Percentiles rank a stretch among this genome's conserved stretches.
These are phyloP conservation scores for Populus nigra DNA, from an alignment of 345 rosid genomes.

Conservation along the genomic window DNA sequence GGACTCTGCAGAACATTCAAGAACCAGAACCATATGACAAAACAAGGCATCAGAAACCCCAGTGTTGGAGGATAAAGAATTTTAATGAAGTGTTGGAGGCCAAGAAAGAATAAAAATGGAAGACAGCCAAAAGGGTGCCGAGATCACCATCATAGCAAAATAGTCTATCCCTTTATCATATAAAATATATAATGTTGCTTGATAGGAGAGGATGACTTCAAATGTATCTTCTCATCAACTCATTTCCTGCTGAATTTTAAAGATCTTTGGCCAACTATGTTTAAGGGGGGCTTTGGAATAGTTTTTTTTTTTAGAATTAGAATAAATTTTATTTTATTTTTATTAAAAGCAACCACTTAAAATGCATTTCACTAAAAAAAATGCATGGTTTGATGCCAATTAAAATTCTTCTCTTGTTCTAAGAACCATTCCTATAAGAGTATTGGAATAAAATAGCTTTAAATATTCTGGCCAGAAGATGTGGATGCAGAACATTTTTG, in stretches of 20 bases:
- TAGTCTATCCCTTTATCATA: neutral
- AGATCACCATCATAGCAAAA: slow-evolving; percentile 9
- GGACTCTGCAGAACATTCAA: slow-evolving; percentile 5
- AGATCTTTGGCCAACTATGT: neutral
- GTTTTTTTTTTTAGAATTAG: neutral
- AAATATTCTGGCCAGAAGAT: neutral
- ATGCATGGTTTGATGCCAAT: neutral
- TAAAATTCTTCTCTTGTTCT: neutral
- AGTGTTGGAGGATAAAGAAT: slow-evolving; percentile 20
- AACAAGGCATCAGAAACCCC: slow-evolving; percentile 28
- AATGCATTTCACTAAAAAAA: neutral
- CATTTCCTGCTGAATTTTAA: neutral
- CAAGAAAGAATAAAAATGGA: slow-evolving; percentile 20
- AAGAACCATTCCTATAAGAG: slow-evolving; percentile 1
- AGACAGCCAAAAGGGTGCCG: slow-evolving; percentile 21
- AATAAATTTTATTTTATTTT: no score
- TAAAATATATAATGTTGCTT: neutral
- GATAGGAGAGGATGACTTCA: slow-evolving; percentile 1
- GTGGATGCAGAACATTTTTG: neutral
- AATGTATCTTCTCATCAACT: neutral
- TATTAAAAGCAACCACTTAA: neutral
- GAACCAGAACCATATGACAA: slow-evolving; percentile 1
- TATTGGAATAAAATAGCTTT: slow-evolving; percentile 1
- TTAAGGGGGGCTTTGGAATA: neutral
- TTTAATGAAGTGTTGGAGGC: slow-evolving; percentile 2